phyloP scores from a whole-genome alignment of 345 rosid species.

The Abelmoschus esculentus region DNA sequence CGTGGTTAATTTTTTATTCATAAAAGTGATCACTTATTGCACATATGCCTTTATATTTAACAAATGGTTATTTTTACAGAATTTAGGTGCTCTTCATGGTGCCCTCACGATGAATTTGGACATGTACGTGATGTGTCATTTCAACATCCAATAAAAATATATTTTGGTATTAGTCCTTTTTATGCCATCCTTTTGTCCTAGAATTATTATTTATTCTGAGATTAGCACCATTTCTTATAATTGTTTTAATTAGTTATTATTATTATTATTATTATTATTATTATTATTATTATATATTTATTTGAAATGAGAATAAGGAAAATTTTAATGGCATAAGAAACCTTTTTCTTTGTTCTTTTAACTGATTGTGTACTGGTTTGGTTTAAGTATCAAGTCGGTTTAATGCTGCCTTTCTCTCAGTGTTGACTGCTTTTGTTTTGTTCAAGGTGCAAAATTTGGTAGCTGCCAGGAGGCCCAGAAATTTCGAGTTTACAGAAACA shows the following conservation, averaged over 20 bases:
- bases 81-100: slow-evolving; percentile 77
- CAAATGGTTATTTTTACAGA: slow-evolving; percentile 37
- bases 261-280: background rate
- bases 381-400: background rate
- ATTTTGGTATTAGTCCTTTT: slow-evolving; percentile 52
- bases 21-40: slow-evolving; percentile 10
- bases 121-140: slow-evolving; percentile 72
- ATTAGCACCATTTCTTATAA: background rate
- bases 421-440: background rate
- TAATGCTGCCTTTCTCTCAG: background rate
- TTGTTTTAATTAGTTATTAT: background rate
- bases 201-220: background rate
- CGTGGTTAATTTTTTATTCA: background rate
- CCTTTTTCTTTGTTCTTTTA: slow-evolving; percentile 3
- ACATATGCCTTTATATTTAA: slow-evolving; percentile 6
- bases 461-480: slow-evolving; percentile 84
- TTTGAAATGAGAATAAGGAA: background rate
- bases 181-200: background rate
- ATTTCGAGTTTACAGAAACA: slow-evolving; percentile 68
- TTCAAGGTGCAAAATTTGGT: slow-evolving; percentile 83
- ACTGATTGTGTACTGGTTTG: background rate
- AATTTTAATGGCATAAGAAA: background rate
- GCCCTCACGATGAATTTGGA: slow-evolving; percentile 59
- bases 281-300: background rate
- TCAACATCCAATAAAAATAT: slow-evolving; percentile 93